A percentile compares a stretch with the other conserved stretches of the same genome.
phyloP scores from a whole-genome alignment of 2,329 filamentous ascomycete species.

The Hypoxylon sp. region DNA sequence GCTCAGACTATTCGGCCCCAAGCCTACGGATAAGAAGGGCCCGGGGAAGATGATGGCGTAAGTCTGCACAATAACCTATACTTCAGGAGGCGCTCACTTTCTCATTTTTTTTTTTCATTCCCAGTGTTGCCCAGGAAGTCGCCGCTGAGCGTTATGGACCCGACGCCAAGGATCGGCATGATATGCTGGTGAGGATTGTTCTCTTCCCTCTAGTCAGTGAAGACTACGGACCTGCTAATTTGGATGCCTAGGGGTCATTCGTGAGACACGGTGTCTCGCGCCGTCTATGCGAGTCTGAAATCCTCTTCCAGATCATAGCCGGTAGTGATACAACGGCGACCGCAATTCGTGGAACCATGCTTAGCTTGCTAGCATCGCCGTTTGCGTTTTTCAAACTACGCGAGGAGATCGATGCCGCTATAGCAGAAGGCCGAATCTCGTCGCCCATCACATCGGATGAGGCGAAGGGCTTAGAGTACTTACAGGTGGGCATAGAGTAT shows the following conservation, averaged over 20 bases:
- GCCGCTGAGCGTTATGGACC: conserved; percentile 60
- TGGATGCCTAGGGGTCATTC: conserved; percentile 38
- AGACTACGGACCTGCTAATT: not conserved
- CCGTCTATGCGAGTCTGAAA: conserved; percentile 40
- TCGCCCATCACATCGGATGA: conserved; percentile 50
- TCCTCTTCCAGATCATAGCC: conserved; percentile 54
- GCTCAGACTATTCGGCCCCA: conserved; percentile 54
- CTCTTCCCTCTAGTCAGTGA: not conserved
- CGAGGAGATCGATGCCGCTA: conserved; percentile 59
- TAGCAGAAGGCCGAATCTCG: conserved; percentile 46
- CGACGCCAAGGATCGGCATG: conserved; percentile 58
- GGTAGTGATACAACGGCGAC: conserved; percentile 66
- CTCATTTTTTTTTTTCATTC: not conserved
- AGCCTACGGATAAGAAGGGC: conserved; percentile 52
- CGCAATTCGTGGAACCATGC: conserved; percentile 61
- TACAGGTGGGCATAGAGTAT: conserved; percentile 50
- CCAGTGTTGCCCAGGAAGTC: conserved; percentile 59
- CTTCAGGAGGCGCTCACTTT: not conserved
- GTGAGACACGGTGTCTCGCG: conserved; percentile 39
- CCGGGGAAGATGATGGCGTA: conserved; percentile 51
- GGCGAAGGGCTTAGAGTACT: conserved; percentile 51
- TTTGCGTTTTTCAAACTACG: conserved; percentile 58
- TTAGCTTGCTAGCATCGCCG: conserved; percentile 61
- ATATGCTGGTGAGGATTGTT: conserved; percentile 61
- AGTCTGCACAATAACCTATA: conserved; percentile 17